Evolutionary conservation across 495 filamentous ascomycete species (phyloP), one percentile per base, ranked within the genome.

Genomic region (Neohortaea acidophila): DNA sequence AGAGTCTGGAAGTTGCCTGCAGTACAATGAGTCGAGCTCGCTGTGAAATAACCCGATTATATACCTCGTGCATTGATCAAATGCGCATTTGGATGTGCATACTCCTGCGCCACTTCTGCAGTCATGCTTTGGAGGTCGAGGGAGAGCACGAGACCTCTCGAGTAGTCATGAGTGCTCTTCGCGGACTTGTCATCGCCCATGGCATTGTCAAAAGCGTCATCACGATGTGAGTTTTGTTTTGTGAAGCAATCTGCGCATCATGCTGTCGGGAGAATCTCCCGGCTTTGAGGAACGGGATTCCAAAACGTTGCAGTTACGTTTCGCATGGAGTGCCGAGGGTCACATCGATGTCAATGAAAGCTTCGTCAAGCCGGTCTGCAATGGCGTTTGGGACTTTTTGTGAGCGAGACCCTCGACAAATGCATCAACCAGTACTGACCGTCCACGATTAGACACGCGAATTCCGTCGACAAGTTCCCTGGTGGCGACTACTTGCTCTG

Each of bases 191-290:
- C 36, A 13, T 33, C 21, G 2, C 43, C 46, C 14, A 33, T 40
- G 3, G 42, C 46, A 34, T 54, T 57, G 37, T 57, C 49, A 40
- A 56, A 56, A 2, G 52, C 9, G 35, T 50, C 10, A 57, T 37
- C 4, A 38, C 23, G 45, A 43, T 48, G 1, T 12, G 21, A 11
- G 26, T 29, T 8, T 36, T n/a, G 18, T 33, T 31, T 7, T 36
- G 15, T 18, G 15, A 13, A 3, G 8, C 13, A 9, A 12, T 10
- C 15, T 11, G 33, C 8, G 33, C 25, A 4, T 11, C 10, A 19
- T 36, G 31, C 18, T 21, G 22, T 11, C 27, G 21, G 1, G 32
- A 20, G 33, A 43, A 43, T n/a, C n/a, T n/a, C n/a, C n/a, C n/a
- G n/a, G n/a, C n/a, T n/a, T n/a, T n/a, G n/a, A n/a, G n/a, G n/a